Percentiles rank a stretch among this genome's conserved stretches.
phyloP scores from a whole-genome alignment of 2,329 filamentous ascomycete species.

The Cordyceps cicadae region DNA sequence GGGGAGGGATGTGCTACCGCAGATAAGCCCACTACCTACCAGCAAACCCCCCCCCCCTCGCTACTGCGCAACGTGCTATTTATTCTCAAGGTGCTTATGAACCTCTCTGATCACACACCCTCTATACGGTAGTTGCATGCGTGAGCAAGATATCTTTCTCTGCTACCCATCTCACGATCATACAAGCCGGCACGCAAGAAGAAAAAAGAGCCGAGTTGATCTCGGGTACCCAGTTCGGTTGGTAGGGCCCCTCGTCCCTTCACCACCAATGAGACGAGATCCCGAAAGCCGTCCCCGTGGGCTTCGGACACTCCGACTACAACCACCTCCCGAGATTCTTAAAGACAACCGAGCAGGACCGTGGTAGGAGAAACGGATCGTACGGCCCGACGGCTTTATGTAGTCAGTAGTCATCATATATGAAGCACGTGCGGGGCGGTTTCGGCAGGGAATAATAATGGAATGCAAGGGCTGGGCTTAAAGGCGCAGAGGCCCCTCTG shows the following conservation, averaged over 20 bases:
- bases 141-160: neutral
- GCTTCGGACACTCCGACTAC: neutral
- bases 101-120: neutral
- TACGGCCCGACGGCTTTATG: neutral
- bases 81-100: neutral
- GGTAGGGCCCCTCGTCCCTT: too few relatives aligned
- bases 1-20: neutral
- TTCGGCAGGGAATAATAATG: neutral
- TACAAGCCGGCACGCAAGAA: too few relatives aligned
- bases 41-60: too few relatives aligned
- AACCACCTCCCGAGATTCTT: neutral
- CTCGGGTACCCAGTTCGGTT: neutral
- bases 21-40: neutral
- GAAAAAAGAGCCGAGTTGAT: neutral
- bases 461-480: neutral
- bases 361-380: neutral
- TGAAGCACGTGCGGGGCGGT: neutral
- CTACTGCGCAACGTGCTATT: constrained; percentile 6
- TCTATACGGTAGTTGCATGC: neutral
- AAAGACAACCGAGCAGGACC: neutral
- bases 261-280: neutral
- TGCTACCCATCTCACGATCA: neutral
- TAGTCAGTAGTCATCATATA: neutral
- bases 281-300: neutral
- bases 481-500: neutral